These are phyloP conservation scores for Fusarium multiceps DNA, from an alignment of 2,329 filamentous ascomycete genomes.

Conservation along the genomic window DNA sequence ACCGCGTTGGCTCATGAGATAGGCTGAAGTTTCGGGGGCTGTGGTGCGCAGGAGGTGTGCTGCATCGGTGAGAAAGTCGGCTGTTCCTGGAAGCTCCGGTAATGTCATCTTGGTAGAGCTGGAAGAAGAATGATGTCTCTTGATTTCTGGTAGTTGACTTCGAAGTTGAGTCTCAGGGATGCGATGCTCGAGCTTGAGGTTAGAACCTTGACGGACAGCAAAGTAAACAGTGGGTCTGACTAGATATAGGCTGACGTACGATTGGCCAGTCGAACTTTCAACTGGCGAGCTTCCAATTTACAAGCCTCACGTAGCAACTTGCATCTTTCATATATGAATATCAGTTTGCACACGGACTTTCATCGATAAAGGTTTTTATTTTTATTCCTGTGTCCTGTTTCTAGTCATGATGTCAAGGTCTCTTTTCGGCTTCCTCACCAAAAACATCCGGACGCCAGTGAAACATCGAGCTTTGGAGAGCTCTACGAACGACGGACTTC, in stretches of 20 bases:
- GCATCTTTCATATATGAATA: constrained; percentile 5
- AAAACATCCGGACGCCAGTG: neutral
- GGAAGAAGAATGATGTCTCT: neutral
- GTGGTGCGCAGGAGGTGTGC: constrained; percentile 65
- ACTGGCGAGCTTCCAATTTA: neutral
- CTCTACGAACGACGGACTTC: constrained; percentile 77
- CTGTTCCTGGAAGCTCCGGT: constrained; percentile 43
- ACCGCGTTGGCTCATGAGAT: constrained; percentile 67
- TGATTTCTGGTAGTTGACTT: neutral
- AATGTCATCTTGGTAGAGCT: constrained; percentile 27
- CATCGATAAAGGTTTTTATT: neutral
- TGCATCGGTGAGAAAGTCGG: constrained; percentile 66
- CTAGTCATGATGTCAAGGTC: neutral
- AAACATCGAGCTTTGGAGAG: neutral
- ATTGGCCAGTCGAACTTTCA: constrained; percentile 11
- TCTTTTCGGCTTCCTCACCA: neutral
- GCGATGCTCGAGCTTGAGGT: neutral
- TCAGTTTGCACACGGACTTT: neutral
- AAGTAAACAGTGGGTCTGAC: constrained; percentile 15
- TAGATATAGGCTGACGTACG: neutral
- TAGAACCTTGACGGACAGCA: constrained; percentile 30
- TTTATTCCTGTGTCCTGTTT: neutral
- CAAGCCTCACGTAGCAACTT: neutral
- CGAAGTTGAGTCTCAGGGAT: constrained; percentile 4
- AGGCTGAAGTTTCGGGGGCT: constrained; percentile 68